These are phyloP conservation scores for Anaeromyces robustus DNA, from an alignment of 192 early-diverging fungal species.

Conservation along the genomic window DNA sequence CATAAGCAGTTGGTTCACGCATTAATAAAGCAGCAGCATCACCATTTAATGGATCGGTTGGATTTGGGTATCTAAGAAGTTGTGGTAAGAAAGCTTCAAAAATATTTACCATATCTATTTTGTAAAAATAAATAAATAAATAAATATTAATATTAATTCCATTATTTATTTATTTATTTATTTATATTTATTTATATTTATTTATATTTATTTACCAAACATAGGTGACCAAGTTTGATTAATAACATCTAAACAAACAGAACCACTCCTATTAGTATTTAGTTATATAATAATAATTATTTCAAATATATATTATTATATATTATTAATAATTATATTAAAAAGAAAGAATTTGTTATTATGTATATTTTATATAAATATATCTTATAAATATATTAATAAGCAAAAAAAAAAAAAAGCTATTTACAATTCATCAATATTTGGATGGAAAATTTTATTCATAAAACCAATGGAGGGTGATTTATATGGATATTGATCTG, in stretches of 20 bases:
- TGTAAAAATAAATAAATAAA: slow-evolving; percentile 7
- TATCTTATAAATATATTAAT: not conserved
- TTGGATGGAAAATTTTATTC: slow-evolving; percentile 99
- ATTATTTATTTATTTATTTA: not conserved
- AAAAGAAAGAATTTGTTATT: too few species aligned
- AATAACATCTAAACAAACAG: slow-evolving; percentile 97
- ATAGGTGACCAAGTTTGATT: slow-evolving; percentile 99
- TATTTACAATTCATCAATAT: slow-evolving; percentile 90
- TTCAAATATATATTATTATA: not conserved
- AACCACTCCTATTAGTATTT: slow-evolving; percentile 59
- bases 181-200: not conserved
- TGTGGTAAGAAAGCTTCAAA: slow-evolving; percentile 98
- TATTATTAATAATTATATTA: not conserved
- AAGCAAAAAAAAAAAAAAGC: too few species aligned
- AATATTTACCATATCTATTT: slow-evolving; percentile 93
- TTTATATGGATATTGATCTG: slow-evolving; percentile 98
- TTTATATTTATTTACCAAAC: slow-evolving; percentile 53
- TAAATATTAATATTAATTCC: not conserved
- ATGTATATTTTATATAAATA: not conserved
- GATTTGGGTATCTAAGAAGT: slow-evolving; percentile 93
- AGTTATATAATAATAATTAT: slow-evolving; percentile 1
- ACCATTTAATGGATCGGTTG: slow-evolving; percentile 97
- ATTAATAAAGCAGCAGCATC: slow-evolving; percentile 96
- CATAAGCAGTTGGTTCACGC: slow-evolving; percentile 81
- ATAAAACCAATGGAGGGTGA: slow-evolving; percentile 97